Evolutionary conservation across 192 early-diverging fungal genomes (phyloP).

Genomic region (Phycomyces nitens): DNA sequence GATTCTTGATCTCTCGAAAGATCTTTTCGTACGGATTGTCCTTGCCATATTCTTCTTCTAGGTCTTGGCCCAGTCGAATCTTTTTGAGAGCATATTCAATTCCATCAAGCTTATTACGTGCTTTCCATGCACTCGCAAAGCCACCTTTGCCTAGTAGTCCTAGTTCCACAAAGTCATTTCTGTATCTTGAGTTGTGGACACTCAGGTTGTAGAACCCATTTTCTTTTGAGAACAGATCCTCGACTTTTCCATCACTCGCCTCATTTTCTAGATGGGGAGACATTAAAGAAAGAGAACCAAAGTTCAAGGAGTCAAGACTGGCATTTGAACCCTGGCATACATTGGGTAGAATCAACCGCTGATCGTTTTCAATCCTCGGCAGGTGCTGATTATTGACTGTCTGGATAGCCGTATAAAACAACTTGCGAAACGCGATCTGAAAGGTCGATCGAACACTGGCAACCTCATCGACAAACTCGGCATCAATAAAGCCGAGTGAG

Average conservation of each 20-base stretch:
- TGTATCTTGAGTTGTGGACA: constrained; percentile 64
- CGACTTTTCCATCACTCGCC: too few relatives aligned
- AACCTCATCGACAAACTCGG: constrained; percentile 69
- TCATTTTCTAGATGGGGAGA: neutral
- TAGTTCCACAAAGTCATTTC: constrained; percentile 81
- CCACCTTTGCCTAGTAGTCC: constrained; percentile 83
- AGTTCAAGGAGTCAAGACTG: neutral
- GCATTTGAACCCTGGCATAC: neutral
- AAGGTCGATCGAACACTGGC: constrained; percentile 77
- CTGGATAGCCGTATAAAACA: constrained; percentile 77
- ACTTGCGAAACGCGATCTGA: constrained; percentile 78
- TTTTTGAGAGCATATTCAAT: constrained; percentile 92
- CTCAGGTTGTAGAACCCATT: constrained; percentile 33
- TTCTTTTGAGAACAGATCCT: neutral
- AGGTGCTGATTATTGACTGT: constrained; percentile 53
- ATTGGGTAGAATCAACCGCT: neutral
- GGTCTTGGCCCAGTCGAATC: constrained; percentile 57
- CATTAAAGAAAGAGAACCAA: neutral
- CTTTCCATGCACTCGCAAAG: constrained; percentile 84
- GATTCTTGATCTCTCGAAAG: constrained; percentile 86
- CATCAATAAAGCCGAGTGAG: constrained; percentile 78
- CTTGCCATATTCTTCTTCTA: constrained; percentile 11
- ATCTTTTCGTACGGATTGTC: constrained; percentile 62
- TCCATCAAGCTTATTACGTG: constrained; percentile 85
- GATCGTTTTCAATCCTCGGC: constrained; percentile 1